These are phyloP conservation scores for Voacanga thouarsii DNA, from an alignment of 257 asterid species.

Conservation along the genomic window DNA sequence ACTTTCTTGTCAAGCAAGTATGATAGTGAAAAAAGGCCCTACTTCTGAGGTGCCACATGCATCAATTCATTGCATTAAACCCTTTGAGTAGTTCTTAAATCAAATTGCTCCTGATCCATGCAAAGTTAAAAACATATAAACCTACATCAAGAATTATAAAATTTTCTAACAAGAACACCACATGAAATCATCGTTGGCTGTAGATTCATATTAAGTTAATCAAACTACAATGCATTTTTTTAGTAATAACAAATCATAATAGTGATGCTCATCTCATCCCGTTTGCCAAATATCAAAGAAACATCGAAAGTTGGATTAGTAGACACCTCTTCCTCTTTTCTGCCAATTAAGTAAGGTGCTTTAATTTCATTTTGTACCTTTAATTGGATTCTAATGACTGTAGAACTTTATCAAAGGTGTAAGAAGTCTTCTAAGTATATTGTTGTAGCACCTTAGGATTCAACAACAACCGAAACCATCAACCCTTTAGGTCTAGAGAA, in stretches of 20 bases:
- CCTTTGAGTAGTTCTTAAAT: too few relatives aligned
- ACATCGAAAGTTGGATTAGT: constrained; percentile 70
- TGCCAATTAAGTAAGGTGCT: too few relatives aligned
- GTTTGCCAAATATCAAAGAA: constrained; percentile 70
- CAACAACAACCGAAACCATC: background rate
- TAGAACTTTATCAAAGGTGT: background rate
- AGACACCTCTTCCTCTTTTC: constrained; percentile 87
- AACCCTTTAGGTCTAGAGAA: background rate
- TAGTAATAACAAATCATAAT: background rate
- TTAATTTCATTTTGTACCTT: too few relatives aligned
- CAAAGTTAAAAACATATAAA: too few relatives aligned
- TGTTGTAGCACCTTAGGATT: background rate
- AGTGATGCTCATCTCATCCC: constrained; percentile 60
- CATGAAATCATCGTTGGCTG: constrained; percentile 89
- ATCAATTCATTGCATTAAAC: too few relatives aligned
- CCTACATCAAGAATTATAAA: too few relatives aligned
- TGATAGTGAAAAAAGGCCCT: too few relatives aligned
- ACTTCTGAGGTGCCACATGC: too few relatives aligned
- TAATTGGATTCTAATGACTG: background rate
- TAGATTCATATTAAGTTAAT: constrained; percentile 25
- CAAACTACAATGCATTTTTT: background rate
- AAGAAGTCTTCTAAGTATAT: background rate
- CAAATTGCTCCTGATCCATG: too few relatives aligned
- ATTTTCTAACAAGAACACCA: too few relatives aligned
- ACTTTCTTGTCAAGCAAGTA: too few relatives aligned